A percentile compares a stretch with the other conserved stretches of the same genome.
phyloP scores from a whole-genome alignment of 2,329 filamentous ascomycete genomes.

The Penicillium capsulatum region DNA sequence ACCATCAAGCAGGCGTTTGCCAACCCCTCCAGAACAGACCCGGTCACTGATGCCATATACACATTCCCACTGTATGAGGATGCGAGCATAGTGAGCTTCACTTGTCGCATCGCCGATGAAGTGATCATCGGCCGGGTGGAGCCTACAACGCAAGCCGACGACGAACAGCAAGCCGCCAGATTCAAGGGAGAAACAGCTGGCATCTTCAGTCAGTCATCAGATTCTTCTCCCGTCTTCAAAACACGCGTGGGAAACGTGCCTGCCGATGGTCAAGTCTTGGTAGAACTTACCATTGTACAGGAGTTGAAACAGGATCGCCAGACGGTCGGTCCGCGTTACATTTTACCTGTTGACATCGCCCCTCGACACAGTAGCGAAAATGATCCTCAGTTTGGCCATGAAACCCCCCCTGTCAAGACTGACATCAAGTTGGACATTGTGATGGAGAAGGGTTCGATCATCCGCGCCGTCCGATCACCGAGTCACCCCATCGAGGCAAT shows the following conservation, averaged over 20 bases:
- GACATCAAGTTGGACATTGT: conserved; percentile 11
- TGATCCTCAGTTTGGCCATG: not conserved
- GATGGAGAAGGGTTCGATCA: conserved; percentile 12
- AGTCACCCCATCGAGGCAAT: conserved; percentile 16
- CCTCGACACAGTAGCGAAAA: conserved; percentile 12
- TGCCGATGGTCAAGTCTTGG: conserved; percentile 5
- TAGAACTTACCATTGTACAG: conserved; percentile 12
- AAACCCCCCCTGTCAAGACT: not conserved
- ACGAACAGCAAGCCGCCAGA: conserved; percentile 5
- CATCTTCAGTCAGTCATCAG: conserved; percentile 2
- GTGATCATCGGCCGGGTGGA: conserved; percentile 2
- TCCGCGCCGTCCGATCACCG: conserved; percentile 16
- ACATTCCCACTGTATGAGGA: conserved; percentile 7
- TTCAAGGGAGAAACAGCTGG: conserved; percentile 3
- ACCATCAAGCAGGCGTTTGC: conserved; percentile 5
- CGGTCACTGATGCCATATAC: conserved; percentile 5
- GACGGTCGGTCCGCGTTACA: conserved; percentile 11
- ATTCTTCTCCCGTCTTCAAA: conserved; percentile 13
- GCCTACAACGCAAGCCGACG: conserved; percentile 3
- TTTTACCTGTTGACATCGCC: conserved; percentile 14
- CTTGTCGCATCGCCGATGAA: conserved; percentile 2
- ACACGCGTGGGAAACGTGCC: conserved; percentile 18
- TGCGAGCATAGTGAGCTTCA: conserved; percentile 7
- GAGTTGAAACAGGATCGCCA: conserved; percentile 12
- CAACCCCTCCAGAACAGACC: conserved; percentile 5